Percentiles rank a stretch among this genome's conserved stretches.
Evolutionary conservation across 805 yeast genomes (phyloP).

Genomic region (Zygoascus ofunaensis): DNA sequence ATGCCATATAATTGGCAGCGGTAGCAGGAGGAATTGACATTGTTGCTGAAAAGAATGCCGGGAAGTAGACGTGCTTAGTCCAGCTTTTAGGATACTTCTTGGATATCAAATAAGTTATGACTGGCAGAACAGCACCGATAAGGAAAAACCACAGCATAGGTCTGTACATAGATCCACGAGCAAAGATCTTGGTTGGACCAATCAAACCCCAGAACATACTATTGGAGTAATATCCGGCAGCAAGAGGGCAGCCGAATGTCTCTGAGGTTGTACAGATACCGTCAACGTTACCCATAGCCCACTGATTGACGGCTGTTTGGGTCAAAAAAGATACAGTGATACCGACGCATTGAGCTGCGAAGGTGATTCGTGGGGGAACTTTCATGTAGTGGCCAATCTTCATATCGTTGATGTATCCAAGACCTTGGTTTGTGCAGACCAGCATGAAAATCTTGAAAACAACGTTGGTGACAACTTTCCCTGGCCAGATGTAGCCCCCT

Average conservation of each 20-base stretch:
- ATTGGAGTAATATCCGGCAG: constrained; percentile 38
- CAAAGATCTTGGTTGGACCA: constrained; percentile 45
- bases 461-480: constrained; percentile 53
- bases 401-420: constrained; percentile 45
- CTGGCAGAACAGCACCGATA: constrained; percentile 19
- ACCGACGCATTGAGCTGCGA: constrained; percentile 33
- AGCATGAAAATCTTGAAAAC: constrained; percentile 51
- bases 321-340: constrained; percentile 18
- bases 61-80: constrained; percentile 4
- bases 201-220: constrained; percentile 50
- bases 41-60: constrained; percentile 24
- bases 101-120: constrained; percentile 9
- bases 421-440: constrained; percentile 55
- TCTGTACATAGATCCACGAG: constrained; percentile 43
- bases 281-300: constrained; percentile 25
- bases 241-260: constrained; percentile 35
- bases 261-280: constrained; percentile 23
- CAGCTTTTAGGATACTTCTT: neutral
- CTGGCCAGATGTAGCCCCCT: constrained; percentile 58
- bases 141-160: constrained; percentile 29
- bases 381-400: constrained; percentile 54
- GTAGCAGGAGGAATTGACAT: constrained; percentile 29
- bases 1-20: constrained; percentile 15
- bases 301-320: constrained; percentile 5
- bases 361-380: constrained; percentile 49